These are phyloP conservation scores for Colletotrichum paranaense DNA, from an alignment of 2,329 filamentous ascomycete species.

Conservation along the genomic window DNA sequence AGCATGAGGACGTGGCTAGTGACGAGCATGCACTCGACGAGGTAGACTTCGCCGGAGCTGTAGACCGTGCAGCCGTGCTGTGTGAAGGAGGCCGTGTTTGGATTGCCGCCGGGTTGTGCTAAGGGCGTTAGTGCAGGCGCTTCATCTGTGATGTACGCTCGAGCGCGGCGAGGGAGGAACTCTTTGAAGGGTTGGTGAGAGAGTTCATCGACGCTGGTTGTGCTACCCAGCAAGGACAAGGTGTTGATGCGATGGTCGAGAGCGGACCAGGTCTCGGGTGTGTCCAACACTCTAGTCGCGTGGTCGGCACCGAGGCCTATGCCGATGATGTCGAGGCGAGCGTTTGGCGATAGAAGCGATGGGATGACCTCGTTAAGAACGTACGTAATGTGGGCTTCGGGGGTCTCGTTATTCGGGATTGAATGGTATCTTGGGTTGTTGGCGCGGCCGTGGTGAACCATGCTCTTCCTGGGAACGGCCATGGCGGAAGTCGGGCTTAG, in stretches of 20 bases:
- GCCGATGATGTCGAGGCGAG: slow-evolving; percentile 76
- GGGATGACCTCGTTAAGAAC: slow-evolving; percentile 74
- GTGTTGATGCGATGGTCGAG: slow-evolving; percentile 58
- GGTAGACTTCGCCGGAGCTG: slow-evolving; percentile 70
- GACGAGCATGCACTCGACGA: slow-evolving; percentile 73
- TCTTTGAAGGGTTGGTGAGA: slow-evolving; percentile 55
- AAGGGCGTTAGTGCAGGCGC: slow-evolving; percentile 65
- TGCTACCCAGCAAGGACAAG: slow-evolving; percentile 62
- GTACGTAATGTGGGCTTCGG: slow-evolving; percentile 71
- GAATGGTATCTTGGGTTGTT: slow-evolving; percentile 68
- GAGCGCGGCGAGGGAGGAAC: slow-evolving; percentile 67
- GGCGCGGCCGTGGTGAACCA: slow-evolving; percentile 66
- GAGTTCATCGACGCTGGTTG: slow-evolving; percentile 52
- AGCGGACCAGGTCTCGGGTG: slow-evolving; percentile 60
- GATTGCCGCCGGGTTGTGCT: slow-evolving; percentile 55
- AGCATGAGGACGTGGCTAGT: slow-evolving; percentile 64
- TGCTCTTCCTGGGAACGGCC: slow-evolving; percentile 69
- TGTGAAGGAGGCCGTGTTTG: slow-evolving; percentile 50
- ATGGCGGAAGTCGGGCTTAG: slow-evolving; percentile 70
- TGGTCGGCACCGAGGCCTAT: slow-evolving; percentile 74
- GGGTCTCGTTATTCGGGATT: slow-evolving; percentile 68
- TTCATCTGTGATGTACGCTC: slow-evolving; percentile 69
- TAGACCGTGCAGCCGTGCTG: slow-evolving; percentile 73
- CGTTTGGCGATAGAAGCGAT: slow-evolving; percentile 56
- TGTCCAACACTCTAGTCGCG: slow-evolving; percentile 68